Conservation (phyloP, 2,329 filamentous ascomycete genomes). For the Xylaria sp. region DNA sequence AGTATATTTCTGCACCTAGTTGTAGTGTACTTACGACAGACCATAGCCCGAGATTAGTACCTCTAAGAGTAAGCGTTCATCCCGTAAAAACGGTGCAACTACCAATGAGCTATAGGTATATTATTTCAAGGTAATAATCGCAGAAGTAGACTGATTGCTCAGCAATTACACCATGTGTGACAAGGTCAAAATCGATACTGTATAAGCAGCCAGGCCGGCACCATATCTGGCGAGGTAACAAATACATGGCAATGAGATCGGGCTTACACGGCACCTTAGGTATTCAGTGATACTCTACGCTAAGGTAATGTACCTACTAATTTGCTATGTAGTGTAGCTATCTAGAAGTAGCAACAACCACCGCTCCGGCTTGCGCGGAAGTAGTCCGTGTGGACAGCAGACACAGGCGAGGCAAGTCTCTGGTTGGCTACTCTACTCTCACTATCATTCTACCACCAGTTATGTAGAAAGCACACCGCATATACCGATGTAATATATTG, state of each 20-base stretch:
- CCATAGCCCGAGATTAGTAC: background rate
- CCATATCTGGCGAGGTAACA: constrained; percentile 4
- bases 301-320: constrained; percentile 2
- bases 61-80: background rate
- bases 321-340: too few relatives aligned
- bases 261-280: constrained; percentile 12
- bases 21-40: background rate
- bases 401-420: constrained; percentile 12
- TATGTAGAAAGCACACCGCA: background rate
- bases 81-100: too few relatives aligned
- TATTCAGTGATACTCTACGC: background rate
- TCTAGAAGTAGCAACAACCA: constrained; percentile 30
- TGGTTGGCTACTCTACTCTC: constrained; percentile 19
- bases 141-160: background rate
- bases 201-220: background rate
- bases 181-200: background rate
- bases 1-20: background rate
- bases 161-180: background rate
- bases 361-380: constrained; percentile 37
- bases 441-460: too few relatives aligned
- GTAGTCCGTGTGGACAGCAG: constrained; percentile 33
- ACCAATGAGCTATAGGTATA: background rate
- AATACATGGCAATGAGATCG: constrained; percentile 12
- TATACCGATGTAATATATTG: background rate
- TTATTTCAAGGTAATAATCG: background rate